Percentiles rank a stretch among this genome's conserved stretches.
phyloP scores from a whole-genome alignment of 2,329 filamentous ascomycete genomes.

The Microcyclospora pomicola region DNA sequence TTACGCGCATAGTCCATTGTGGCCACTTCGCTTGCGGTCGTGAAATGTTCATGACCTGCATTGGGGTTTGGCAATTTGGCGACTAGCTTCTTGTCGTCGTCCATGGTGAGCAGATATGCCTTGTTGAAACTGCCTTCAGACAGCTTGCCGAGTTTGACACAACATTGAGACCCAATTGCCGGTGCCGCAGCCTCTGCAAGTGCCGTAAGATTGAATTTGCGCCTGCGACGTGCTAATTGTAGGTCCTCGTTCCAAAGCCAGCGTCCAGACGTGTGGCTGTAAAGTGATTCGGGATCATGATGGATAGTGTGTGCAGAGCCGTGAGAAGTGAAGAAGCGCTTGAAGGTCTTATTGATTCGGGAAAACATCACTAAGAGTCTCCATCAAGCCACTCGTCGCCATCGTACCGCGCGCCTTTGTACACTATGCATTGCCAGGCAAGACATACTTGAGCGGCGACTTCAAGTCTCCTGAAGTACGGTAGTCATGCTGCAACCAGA shows the following conservation, averaged over 20 bases:
- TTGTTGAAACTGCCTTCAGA: slow-evolving; percentile 18
- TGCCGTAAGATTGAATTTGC: slow-evolving; percentile 22
- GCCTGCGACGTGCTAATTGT: slow-evolving; percentile 20
- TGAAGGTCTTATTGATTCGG: too few species aligned
- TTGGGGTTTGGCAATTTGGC: slow-evolving; percentile 5
- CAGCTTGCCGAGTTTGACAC: slow-evolving; percentile 23
- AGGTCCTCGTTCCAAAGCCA: slow-evolving; percentile 26
- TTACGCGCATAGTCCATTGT: slow-evolving; percentile 23
- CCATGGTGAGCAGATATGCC: slow-evolving; percentile 14
- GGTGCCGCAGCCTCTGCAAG: slow-evolving; percentile 22
- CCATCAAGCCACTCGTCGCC: too few species aligned
- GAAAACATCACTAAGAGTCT: too few species aligned
- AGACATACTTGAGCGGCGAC: too few species aligned
- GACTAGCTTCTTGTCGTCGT: slow-evolving; percentile 9
- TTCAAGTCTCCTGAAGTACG: too few species aligned
- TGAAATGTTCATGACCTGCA: slow-evolving; percentile 17
- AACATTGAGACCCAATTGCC: slow-evolving; percentile 18
- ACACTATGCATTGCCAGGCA: too few species aligned
- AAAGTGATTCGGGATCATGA: too few species aligned
- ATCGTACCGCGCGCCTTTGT: too few species aligned
- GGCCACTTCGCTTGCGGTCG: slow-evolving; percentile 26
- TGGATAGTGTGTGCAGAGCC: too few species aligned
- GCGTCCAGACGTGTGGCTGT: slow-evolving; percentile 18
- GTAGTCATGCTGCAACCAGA: too few species aligned
- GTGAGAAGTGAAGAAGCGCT: too few species aligned